These are phyloP conservation scores for Penicillium verrucosum DNA, from an alignment of 2,329 filamentous ascomycete genomes.

Conservation along the genomic window DNA sequence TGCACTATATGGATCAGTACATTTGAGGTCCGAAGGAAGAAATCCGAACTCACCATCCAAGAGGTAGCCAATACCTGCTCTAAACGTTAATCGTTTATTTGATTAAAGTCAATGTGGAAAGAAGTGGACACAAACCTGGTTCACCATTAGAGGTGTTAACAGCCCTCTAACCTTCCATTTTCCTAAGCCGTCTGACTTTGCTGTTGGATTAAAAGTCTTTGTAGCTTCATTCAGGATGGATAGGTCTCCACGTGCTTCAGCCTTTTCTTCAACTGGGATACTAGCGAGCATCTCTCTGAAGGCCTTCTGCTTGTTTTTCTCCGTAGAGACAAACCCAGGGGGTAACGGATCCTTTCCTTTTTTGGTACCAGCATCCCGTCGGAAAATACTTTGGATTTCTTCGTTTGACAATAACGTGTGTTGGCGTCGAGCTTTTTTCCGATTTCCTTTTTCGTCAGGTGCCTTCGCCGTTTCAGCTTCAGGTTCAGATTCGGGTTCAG, in stretches of 20 bases:
- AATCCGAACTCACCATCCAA: neutral
- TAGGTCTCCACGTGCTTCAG: neutral
- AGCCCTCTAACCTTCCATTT: neutral
- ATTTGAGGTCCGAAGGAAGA: neutral
- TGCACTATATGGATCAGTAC: neutral
- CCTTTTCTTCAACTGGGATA: neutral
- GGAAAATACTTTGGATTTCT: neutral
- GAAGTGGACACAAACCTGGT: neutral
- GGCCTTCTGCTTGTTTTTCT: neutral
- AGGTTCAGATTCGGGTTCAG: neutral
- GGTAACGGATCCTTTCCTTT: neutral
- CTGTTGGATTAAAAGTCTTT: neutral
- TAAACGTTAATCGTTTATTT: neutral
- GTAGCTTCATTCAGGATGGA: neutral
- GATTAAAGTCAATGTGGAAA: neutral
- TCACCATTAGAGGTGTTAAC: neutral
- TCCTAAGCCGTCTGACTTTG: neutral
- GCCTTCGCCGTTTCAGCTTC: neutral
- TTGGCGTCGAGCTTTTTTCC: neutral
- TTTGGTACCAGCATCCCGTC: neutral
- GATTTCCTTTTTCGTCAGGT: neutral
- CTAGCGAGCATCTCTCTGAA: neutral
- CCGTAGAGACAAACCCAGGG: neutral
- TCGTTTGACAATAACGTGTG: neutral
- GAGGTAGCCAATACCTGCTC: neutral